Evolutionary conservation across 306 rosid genomes (phyloP).

Genomic region (Dryas alaskensis): DNA sequence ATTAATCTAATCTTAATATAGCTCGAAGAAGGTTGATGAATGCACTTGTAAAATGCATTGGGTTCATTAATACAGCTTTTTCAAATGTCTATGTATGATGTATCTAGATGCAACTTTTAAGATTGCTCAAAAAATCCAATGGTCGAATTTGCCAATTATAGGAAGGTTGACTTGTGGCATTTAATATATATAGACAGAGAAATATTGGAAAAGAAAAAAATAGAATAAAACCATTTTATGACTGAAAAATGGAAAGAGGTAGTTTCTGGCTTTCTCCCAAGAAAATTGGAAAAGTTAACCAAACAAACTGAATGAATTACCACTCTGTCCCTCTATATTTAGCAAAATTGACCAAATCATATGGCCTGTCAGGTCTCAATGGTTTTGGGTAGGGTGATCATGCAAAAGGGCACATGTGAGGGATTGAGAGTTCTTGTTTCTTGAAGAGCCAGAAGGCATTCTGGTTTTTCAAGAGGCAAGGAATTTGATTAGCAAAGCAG

Average conservation of each 20-base stretch:
- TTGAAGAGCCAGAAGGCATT: conserved; percentile 35
- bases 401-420: conserved; percentile 33
- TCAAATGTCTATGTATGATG: too few species aligned
- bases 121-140: too few species aligned
- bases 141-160: not conserved
- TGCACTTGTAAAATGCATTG: too few species aligned
- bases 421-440: conserved; percentile 8
- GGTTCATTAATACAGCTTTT: too few species aligned
- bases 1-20: too few species aligned
- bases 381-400: conserved; percentile 29
- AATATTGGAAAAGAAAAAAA: not conserved
- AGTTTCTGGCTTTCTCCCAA: conserved; percentile 13
- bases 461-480: conserved; percentile 44
- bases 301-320: not conserved
- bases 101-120: too few species aligned
- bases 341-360: conserved; percentile 51
- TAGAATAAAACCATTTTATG: not conserved
- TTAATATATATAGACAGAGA: not conserved
- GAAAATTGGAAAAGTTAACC: too few species aligned
- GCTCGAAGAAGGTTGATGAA: too few species aligned
- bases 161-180: not conserved
- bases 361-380: conserved; percentile 38
- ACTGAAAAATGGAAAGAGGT: conserved; percentile 16
- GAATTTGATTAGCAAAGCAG: conserved; percentile 1
- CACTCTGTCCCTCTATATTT: conserved; percentile 28